Evolutionary conservation across 345 rosid genomes (phyloP), one percentile per base, ranked within the genome.

Genomic region (Lumnitzera racemosa): DNA sequence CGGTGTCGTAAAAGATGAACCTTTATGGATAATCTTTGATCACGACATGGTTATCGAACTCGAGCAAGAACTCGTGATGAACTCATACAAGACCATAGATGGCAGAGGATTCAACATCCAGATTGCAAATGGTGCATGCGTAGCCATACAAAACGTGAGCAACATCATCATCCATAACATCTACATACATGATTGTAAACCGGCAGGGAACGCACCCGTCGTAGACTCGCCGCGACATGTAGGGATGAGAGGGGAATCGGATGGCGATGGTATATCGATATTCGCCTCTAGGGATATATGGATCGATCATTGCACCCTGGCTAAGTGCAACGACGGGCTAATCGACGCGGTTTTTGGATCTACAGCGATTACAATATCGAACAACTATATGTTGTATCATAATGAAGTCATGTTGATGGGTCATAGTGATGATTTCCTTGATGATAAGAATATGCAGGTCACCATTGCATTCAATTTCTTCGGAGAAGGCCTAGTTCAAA

Each of bases 371-470:
- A 83, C 90, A 31, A 78, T 87, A 31, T 84, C 94, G 13, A 87
- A 78, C 77, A 84, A 70, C 59, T 78, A 80, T 66, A 80, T 84
- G 90, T 67, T 77, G 64, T 75, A 80, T 49, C 94, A 87, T 47
- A 70, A 87, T 10, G 83, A 81, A 70, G 90, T 80, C 62, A 87
- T 84, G 94, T 74, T 81, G 46, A 61, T 87, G 83, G 94, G 94
- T 49, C 90, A 86, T 46, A 84, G 80, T 61, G 90, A 86, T 67
- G 76, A 78, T 36, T 86, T 68, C 62, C 11, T 55, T 0, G 75
- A 69, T 68, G 95, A 87, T 72, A 70, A 66, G 53, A 71, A 61
- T 27, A 87, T 87, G 95, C 85, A 75, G 61, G 77, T 87, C 57
- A 84, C 95, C 0, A 75, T 87, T 31, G 86, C 95, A 12, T 87